phyloP scores from a whole-genome alignment of 2,329 filamentous ascomycete species.

The Thermothelomyces thermophilus region DNA sequence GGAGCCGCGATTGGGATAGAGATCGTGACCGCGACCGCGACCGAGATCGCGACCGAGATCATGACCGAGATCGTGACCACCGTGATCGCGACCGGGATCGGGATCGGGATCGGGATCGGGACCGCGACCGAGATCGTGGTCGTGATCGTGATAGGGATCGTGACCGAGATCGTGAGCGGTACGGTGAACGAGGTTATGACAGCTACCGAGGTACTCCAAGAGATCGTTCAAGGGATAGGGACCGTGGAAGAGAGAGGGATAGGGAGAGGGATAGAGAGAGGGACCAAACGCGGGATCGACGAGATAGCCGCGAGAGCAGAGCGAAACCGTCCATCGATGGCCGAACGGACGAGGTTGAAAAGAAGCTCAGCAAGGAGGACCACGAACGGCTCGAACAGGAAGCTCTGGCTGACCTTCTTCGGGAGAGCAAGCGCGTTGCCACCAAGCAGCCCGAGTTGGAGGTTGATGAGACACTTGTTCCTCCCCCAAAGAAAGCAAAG shows the following conservation, averaged over 20 bases:
- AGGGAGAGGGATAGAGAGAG: constrained; percentile 31
- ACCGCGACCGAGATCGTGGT: constrained; percentile 30
- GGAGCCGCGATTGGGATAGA: constrained; percentile 30
- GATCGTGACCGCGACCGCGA: constrained; percentile 27
- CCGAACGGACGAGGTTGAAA: constrained; percentile 42
- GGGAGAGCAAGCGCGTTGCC: constrained; percentile 49
- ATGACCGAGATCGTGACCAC: constrained; percentile 28
- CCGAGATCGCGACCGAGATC: not conserved
- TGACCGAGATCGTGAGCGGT: constrained; percentile 28
- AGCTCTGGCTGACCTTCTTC: constrained; percentile 50
- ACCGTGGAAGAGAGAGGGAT: constrained; percentile 28
- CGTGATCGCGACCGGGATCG: constrained; percentile 24
- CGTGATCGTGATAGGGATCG: constrained; percentile 31
- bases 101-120: constrained; percentile 30
- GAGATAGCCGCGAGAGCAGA: constrained; percentile 28
- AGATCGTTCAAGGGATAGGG: constrained; percentile 12
- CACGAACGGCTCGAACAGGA: constrained; percentile 52
- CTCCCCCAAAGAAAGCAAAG: constrained; percentile 45
- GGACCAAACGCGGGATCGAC: constrained; percentile 32
- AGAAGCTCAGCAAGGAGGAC: constrained; percentile 52
- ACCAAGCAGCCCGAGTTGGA: constrained; percentile 49
- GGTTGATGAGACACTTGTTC: constrained; percentile 48
- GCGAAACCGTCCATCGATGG: constrained; percentile 31
- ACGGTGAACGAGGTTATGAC: constrained; percentile 13
- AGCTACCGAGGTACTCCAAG: constrained; percentile 16